Conservation (phyloP, 257 asterid species). For the Ophiorrhiza pumila region DNA sequence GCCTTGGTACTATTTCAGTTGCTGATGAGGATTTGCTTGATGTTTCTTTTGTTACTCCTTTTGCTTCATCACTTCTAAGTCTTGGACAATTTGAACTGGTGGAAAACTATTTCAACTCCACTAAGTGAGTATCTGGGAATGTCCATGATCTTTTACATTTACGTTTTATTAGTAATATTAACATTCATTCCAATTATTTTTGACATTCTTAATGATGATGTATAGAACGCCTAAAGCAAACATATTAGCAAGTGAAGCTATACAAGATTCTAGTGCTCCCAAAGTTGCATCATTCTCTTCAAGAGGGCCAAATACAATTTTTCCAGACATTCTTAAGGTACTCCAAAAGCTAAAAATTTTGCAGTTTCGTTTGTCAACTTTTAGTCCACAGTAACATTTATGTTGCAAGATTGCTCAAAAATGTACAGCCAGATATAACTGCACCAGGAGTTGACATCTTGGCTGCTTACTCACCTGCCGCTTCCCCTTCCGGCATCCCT, state of each 20-base stretch:
- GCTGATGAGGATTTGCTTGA: neutral
- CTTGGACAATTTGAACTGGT: neutral
- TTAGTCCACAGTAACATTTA: neutral
- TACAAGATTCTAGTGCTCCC: constrained; percentile 3
- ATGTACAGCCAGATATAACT: constrained; percentile 25
- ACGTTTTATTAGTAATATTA: too few relatives aligned
- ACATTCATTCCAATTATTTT: neutral
- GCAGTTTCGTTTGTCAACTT: neutral
- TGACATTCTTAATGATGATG: neutral
- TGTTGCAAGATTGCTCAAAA: neutral
- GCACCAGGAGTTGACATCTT: constrained; percentile 30
- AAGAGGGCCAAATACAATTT: constrained; percentile 14
- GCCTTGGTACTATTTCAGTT: constrained; percentile 20
- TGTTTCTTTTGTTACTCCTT: constrained; percentile 19
- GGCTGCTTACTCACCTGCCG: constrained; percentile 19
- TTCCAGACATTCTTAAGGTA: constrained; percentile 24
- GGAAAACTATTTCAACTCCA: constrained; percentile 7
- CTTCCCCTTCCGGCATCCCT: neutral
- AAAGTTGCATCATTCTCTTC: constrained; percentile 22
- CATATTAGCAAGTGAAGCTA: neutral
- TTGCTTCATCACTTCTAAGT: constrained; percentile 20
- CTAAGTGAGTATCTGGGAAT: constrained; percentile 12
- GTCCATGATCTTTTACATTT: too few relatives aligned
- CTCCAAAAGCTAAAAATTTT: neutral
- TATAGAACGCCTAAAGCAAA: constrained; percentile 10